Percentiles rank a stretch among this genome's conserved stretches.
These are phyloP conservation scores for Tetrapisispora pingtungensis DNA, from an alignment of 805 yeast genomes.

Conservation along the genomic window DNA sequence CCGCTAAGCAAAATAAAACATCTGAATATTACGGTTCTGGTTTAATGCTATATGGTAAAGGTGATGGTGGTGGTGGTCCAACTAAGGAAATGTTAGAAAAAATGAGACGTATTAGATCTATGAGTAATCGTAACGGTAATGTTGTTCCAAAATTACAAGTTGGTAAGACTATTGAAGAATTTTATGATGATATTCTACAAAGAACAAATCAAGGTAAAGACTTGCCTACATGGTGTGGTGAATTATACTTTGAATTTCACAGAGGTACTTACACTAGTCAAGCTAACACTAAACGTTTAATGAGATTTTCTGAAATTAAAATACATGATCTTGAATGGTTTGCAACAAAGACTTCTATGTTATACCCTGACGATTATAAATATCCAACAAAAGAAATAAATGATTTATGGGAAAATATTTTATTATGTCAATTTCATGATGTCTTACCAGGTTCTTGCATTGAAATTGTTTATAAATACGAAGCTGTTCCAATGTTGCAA, in stretches of 20 bases:
- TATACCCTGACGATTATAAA: conserved; percentile 38
- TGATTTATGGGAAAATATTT: conserved; percentile 76
- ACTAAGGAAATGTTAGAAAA: conserved; percentile 88
- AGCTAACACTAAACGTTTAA: conserved; percentile 70
- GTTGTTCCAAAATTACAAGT: conserved; percentile 68
- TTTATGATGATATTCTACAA: conserved; percentile 55
- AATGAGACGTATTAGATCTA: conserved; percentile 81
- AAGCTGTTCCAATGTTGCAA: conserved; percentile 69
- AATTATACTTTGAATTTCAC: conserved; percentile 87
- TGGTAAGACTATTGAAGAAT: conserved; percentile 66
- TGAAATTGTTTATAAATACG: conserved; percentile 83
- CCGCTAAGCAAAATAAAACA: conserved; percentile 74
- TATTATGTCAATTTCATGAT: conserved; percentile 92
- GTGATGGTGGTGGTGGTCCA: conserved; percentile 99
- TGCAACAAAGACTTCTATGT: conserved; percentile 62
- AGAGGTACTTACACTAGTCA: conserved; percentile 96
- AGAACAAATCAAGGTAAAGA: conserved; percentile 54
- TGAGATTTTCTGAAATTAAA: conserved; percentile 65
- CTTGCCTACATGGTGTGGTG: conserved; percentile 88
- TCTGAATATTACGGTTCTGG: conserved; percentile 73
- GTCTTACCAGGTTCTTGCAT: conserved; percentile 97
- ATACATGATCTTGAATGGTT: conserved; percentile 79
- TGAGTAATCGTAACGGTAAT: conserved; percentile 67
- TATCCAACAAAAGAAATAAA: conserved; percentile 68
- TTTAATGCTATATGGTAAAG: conserved; percentile 76